Conservation (phyloP, 2,329 filamentous ascomycete genomes). For the Juglanconis oblonga region DNA sequence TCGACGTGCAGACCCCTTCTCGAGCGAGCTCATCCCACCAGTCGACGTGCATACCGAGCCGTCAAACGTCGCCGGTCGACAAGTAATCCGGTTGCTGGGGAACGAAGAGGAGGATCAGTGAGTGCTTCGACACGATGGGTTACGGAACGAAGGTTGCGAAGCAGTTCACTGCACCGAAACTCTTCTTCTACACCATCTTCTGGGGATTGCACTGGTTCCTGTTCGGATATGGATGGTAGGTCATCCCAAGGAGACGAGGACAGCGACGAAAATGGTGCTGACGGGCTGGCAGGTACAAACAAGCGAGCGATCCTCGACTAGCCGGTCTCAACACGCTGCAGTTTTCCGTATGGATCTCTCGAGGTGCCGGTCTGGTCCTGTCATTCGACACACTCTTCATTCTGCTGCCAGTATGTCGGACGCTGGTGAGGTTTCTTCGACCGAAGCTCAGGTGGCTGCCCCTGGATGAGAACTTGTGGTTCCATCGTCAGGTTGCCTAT, state of each 20-base stretch:
- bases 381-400: slow-evolving; percentile 84
- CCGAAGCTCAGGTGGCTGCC: slow-evolving; percentile 87
- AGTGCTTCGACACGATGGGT: slow-evolving; percentile 36
- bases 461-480: slow-evolving; percentile 95
- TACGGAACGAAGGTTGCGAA: slow-evolving; percentile 47
- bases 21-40: slow-evolving; percentile 14
- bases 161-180: slow-evolving; percentile 67
- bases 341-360: slow-evolving; percentile 93
- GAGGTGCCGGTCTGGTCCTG: slow-evolving; percentile 85
- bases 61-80: slow-evolving; percentile 55
- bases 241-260: neutral
- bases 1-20: slow-evolving; percentile 15
- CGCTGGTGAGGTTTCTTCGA: slow-evolving; percentile 76
- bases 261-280: slow-evolving; percentile 17
- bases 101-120: slow-evolving; percentile 25
- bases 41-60: slow-evolving; percentile 20
- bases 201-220: slow-evolving; percentile 74
- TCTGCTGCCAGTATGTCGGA: slow-evolving; percentile 90
- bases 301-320: slow-evolving; percentile 65
- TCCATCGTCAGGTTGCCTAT: slow-evolving; percentile 93
- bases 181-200: slow-evolving; percentile 78
- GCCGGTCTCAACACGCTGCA: slow-evolving; percentile 75
- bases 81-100: slow-evolving; percentile 31
- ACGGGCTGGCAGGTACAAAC: slow-evolving; percentile 65
- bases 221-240: slow-evolving; percentile 86